phyloP scores from a whole-genome alignment of 2,329 filamentous ascomycete species.

The Cladobotryum protrusum region DNA sequence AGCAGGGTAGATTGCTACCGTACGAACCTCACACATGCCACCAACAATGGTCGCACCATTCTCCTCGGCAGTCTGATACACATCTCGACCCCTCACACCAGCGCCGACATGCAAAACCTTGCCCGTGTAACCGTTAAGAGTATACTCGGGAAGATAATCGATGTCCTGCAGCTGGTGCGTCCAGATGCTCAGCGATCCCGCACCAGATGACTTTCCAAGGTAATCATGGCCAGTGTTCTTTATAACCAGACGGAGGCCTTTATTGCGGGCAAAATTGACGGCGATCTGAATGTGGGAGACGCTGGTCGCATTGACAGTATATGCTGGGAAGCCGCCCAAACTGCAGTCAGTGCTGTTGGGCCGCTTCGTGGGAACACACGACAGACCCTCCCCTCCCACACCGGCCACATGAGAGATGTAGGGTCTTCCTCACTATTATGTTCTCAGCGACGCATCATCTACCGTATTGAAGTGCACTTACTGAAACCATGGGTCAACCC shows the following conservation, averaged over 20 bases:
- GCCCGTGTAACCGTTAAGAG: too few species aligned
- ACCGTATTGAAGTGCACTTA: not conserved
- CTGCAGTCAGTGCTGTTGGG: constrained; percentile 23
- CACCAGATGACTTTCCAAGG: constrained; percentile 52
- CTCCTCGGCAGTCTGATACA: constrained; percentile 44
- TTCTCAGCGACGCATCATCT: not conserved
- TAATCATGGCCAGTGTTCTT: constrained; percentile 31
- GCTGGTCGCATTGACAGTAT: constrained; percentile 35
- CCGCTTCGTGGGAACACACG: constrained; percentile 27
- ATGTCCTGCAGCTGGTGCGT: constrained; percentile 45
- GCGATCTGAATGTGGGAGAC: constrained; percentile 41
- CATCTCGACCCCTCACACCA: constrained; percentile 24
- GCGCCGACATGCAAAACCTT: not conserved
- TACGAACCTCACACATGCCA: constrained; percentile 40
- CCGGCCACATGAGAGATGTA: constrained; percentile 34
- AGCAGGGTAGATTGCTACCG: not conserved
- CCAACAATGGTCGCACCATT: constrained; percentile 51
- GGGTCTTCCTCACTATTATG: constrained; percentile 29
- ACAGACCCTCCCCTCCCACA: constrained; percentile 35
- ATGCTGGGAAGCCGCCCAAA: constrained; percentile 34
- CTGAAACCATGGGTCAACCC: constrained; percentile 12
- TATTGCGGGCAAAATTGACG: constrained; percentile 39
- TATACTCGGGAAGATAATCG: constrained; percentile 15
- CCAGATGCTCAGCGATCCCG: constrained; percentile 51
- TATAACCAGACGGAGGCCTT: constrained; percentile 40